Base-by-base conservation (phyloP, 2,329 filamentous ascomycete species). In the Periglandula ipomoeae region DNA sequence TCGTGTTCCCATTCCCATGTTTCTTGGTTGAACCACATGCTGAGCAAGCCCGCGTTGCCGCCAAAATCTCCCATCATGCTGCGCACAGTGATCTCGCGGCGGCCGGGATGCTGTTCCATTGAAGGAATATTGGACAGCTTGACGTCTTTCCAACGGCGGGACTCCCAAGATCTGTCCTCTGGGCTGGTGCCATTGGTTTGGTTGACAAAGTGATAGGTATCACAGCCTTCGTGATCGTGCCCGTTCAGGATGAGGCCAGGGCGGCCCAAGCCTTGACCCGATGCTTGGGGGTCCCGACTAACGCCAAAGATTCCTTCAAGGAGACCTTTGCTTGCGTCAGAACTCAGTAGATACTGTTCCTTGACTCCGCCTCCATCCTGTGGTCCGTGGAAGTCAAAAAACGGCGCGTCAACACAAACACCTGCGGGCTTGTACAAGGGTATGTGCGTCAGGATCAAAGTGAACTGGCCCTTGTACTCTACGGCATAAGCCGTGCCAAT, bases 61-160 rank as follows among this genome's bases (percentile, higher is more conserved):
- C 82, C 84, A 66, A 86, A 98, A 49, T 87, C 87, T 49, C 93
- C 93, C 93, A 98, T 98, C 89, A 98, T 97, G 65, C 89, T 95
- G 51, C 90, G 82, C 2, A 98, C 86, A 0, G 93, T 98, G 55
- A 97, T 81, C 67, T 98, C 93, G 24, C 91, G 76, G 5, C 96
- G 72, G 1, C 85, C 85, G 0, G 85, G 79, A 3, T 78, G 56
- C 4, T 67, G 71, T 2, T 66, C 56, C 65, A 61, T 7, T 64
- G 68, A 32, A 1, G 71, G 60, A 20, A 82, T 53, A 51, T 65
- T 63, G 11, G 63, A 61, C 5, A 58, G 55, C 10, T 64, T 61
- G 1, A 75, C 75, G 39, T 74, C 66, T 1, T 57, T 51, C 72
- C 76, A 83, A 10, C 65, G 64, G 15, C 62, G 63, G 0, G 71